Evolutionary conservation across 1,284 basidiomycete species (phyloP).

Genomic region (Stygiomarasmius scandens): DNA sequence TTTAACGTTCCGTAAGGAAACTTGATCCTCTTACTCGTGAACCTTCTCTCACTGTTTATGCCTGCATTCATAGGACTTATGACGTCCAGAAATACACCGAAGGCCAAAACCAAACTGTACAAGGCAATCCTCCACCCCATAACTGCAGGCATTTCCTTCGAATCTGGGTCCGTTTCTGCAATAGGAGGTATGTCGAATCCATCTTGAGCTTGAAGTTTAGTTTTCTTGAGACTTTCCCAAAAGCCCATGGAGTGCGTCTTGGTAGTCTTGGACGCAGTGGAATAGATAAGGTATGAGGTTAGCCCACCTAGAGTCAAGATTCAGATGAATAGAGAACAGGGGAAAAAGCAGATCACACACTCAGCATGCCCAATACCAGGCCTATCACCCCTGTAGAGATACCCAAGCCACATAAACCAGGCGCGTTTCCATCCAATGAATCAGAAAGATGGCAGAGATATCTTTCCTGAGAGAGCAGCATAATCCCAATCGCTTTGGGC

Average conservation of each 20-base stretch:
- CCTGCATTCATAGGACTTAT: background rate
- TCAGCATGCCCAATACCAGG: too few relatives aligned
- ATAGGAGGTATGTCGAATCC: background rate
- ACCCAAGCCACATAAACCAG: background rate
- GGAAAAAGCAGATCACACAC: too few relatives aligned
- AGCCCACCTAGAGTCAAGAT: background rate
- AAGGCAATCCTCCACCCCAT: background rate
- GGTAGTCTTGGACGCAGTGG: background rate
- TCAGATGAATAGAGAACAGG: too few relatives aligned
- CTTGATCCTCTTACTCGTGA: background rate
- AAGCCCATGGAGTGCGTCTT: background rate
- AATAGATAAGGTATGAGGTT: background rate
- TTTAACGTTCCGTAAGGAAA: background rate
- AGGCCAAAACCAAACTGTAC: background rate
- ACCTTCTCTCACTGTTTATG: background rate
- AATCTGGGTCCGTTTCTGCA: background rate
- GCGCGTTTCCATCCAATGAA: background rate
- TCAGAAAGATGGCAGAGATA: background rate
- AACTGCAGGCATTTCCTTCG: background rate
- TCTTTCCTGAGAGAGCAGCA: background rate
- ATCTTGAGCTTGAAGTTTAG: background rate
- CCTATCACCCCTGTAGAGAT: background rate
- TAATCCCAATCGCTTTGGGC: background rate
- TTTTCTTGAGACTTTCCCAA: background rate
- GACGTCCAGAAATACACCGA: background rate